Base-by-base conservation (phyloP, 495 filamentous ascomycete genomes). In the Parachaetomium inaequale region DNA sequence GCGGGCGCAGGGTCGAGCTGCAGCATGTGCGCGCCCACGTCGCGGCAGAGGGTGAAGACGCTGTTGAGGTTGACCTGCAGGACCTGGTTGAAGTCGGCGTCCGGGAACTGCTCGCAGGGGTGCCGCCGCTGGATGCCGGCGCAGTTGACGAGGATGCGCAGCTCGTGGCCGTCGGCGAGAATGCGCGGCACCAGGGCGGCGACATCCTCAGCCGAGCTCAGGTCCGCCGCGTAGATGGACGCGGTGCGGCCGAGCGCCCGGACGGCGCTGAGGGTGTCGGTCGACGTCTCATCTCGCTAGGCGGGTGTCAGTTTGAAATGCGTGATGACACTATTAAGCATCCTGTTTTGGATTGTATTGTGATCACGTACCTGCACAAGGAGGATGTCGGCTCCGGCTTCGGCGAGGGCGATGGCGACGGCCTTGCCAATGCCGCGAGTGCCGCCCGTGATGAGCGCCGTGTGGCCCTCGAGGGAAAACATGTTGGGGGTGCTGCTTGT, bases 351-450 rank as follows among this genome's bases (percentile, higher is more conserved):
- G n/a, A n/a, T n/a, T n/a, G n/a, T n/a, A n/a, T n/a, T n/a, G n/a
- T n/a, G n/a, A n/a, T 40, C 36, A 40, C 14, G 2, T 65, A 83
- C 84, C 75, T 85, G 84, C 23, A 94, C 78, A 36, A 96, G 78
- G 38, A 96, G 75, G 59, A 93, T 79, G 72, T 96, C 89, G 62
- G 91, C 91, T 45, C 91, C 91, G 55, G 88, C 89, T 76, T 94
- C 90, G 36, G 92, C 90, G 12, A 92, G 73, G 3, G 87, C 90
- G 61, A 96, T 71, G 45, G 89, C 89, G 76, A 95, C 93, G 12
- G 89, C 83, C 70, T 90, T 85, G 17, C 93, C 93, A 55, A 97
- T 96, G 25, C 93, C 93, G 55, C 93, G 79, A 17, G 91, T 94
- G 55, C 90, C 91, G 29, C 93, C 93, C 0, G 93, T 97, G 34